Evolutionary conservation across 306 rosid genomes (phyloP).

Genomic region (Coriaria nepalensis): DNA sequence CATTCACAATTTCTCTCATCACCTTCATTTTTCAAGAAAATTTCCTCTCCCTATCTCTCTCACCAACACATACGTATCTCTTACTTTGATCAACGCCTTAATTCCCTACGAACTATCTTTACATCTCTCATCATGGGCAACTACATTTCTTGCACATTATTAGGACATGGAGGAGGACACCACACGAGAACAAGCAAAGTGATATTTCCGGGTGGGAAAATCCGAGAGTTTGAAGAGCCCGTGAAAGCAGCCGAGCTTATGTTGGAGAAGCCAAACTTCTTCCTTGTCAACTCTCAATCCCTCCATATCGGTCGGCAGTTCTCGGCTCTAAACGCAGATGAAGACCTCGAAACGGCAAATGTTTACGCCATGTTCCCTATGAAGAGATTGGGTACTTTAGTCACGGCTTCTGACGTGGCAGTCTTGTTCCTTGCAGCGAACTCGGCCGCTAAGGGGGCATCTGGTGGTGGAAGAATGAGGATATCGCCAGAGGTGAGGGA

Average conservation of each 20-base stretch:
- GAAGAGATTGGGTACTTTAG: conserved; percentile 54
- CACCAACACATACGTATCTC: too few species aligned
- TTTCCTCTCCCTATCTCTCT: too few species aligned
- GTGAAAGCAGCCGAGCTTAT: conserved; percentile 66
- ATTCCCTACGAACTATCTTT: too few species aligned
- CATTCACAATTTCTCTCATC: too few species aligned
- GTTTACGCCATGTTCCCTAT: conserved; percentile 62
- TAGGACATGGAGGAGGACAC: conserved; percentile 23
- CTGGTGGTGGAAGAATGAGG: conserved; percentile 16
- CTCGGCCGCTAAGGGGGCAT: conserved; percentile 21
- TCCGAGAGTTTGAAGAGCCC: conserved; percentile 18
- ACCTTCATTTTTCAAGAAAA: too few species aligned
- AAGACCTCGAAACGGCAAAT: conserved; percentile 48
- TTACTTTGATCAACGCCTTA: too few species aligned
- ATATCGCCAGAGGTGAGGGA: conserved; percentile 15
- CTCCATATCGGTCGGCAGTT: conserved; percentile 43
- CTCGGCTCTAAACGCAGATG: conserved; percentile 55
- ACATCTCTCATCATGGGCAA: conserved; percentile 39
- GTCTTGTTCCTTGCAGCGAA: conserved; percentile 38
- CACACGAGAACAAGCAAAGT: conserved; percentile 32
- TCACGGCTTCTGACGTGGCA: conserved; percentile 51
- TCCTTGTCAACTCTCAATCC: conserved; percentile 37
- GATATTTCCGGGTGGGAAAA: conserved; percentile 52
- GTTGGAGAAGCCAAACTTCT: conserved; percentile 70
- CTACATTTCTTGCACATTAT: conserved; percentile 54